Percentiles rank a stretch among this genome's conserved stretches.
Evolutionary conservation across 2,329 filamentous ascomycete genomes (phyloP).

Genomic region (Cyclaneusma minus): DNA sequence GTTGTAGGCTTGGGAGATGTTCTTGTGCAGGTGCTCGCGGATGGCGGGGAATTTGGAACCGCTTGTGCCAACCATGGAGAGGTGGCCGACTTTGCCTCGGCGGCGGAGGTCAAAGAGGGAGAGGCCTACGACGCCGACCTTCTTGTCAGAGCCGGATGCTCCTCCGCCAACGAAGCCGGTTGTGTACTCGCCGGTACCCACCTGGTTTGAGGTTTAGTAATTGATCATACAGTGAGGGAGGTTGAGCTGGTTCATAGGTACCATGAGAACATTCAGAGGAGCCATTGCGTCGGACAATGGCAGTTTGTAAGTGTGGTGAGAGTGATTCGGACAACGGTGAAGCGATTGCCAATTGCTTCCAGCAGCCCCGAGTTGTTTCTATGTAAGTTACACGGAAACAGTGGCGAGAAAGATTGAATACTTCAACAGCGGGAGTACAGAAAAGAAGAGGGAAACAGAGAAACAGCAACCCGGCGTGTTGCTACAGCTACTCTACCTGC

Average conservation of each 20-base stretch:
- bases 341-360: background rate
- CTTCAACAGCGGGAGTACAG: background rate
- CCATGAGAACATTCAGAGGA: slow-evolving; percentile 19
- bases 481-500: no score
- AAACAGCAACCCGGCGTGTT: no score
- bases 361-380: no score
- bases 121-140: slow-evolving; percentile 83
- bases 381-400: no score
- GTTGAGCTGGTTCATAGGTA: no score
- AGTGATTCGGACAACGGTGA: background rate
- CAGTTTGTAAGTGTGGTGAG: background rate
- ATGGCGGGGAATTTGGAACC: slow-evolving; percentile 87
- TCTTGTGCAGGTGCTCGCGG: slow-evolving; percentile 70
- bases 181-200: slow-evolving; percentile 93
- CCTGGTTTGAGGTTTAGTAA: slow-evolving; percentile 21
- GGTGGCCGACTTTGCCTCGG: slow-evolving; percentile 70
- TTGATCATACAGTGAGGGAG: background rate
- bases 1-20: slow-evolving; percentile 82
- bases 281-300: background rate
- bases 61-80: slow-evolving; percentile 82
- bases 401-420: slow-evolving; percentile 2
- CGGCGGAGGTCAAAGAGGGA: slow-evolving; percentile 80
- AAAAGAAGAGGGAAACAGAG: background rate
- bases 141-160: slow-evolving; percentile 82
- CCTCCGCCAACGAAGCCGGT: slow-evolving; percentile 81